A percentile compares a stretch with the other conserved stretches of the same genome.
Conservation (phyloP, 176 grass and related monocot species). For the Echinochloa phyllopogon region DNA sequence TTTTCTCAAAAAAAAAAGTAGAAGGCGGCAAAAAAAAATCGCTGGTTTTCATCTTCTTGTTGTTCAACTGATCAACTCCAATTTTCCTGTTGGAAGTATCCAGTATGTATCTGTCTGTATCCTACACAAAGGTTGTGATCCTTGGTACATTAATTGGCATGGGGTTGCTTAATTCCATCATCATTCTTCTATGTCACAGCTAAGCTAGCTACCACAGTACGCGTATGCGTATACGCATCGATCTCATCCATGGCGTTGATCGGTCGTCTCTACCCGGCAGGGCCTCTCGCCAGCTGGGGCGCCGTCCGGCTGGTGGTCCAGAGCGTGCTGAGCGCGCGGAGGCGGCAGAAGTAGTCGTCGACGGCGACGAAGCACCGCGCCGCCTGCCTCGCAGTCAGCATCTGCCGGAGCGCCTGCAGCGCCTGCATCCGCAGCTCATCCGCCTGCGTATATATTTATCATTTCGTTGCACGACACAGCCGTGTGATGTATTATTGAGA, state of each 20-base stretch:
- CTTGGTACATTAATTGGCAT: not conserved
- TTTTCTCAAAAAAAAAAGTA: no score
- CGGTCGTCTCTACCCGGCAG: slow-evolving; percentile 1
- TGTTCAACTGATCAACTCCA: not conserved
- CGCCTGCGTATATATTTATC: slow-evolving; percentile 25
- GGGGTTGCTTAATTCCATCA: not conserved
- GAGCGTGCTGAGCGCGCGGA: slow-evolving; percentile 57
- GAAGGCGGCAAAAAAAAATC: no score
- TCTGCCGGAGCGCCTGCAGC: slow-evolving; percentile 53
- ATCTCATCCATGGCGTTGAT: not conserved
- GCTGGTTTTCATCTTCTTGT: not conserved
- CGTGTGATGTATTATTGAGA: not conserved
- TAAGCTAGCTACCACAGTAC: slow-evolving; percentile 1
- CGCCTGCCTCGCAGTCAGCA: slow-evolving; percentile 57
- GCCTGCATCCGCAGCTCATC: slow-evolving; percentile 59
- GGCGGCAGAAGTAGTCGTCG: slow-evolving; percentile 62
- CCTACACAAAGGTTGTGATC: not conserved
- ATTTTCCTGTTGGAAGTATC: not conserved
- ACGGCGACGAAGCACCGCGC: slow-evolving; percentile 55
- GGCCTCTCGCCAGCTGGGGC: slow-evolving; percentile 6
- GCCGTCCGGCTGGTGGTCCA: slow-evolving; percentile 41
- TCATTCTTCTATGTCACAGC: not conserved
- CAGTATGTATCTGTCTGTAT: not conserved
- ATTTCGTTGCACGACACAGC: no score
- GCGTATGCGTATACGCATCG: not conserved